Evolutionary conservation across 31 red algal species (phyloP).

Genomic region (Bonnemaisonia californica): DNA sequence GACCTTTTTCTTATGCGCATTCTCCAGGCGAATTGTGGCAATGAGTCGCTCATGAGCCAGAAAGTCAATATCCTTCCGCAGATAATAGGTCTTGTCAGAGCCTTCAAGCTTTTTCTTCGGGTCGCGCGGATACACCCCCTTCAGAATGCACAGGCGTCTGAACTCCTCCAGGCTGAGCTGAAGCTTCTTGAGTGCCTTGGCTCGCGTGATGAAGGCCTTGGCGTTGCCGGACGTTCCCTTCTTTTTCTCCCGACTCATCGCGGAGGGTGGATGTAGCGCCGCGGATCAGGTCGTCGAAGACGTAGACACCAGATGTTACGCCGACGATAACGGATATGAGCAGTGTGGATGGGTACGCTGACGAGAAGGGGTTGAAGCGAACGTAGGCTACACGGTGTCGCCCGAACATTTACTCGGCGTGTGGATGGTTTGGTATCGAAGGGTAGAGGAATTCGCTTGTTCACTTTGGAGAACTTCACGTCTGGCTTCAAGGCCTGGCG

Average conservation of each 20-base stretch:
- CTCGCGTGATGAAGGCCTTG: constrained; percentile 82
- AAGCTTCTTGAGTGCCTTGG: constrained; percentile 89
- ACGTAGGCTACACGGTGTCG: constrained; percentile 30
- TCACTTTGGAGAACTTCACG: no score
- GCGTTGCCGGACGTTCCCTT: constrained; percentile 87
- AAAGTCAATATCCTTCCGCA: constrained; percentile 94
- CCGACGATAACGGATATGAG: constrained; percentile 41
- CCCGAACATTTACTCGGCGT: not conserved
- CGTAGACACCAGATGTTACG: constrained; percentile 55
- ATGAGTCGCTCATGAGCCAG: constrained; percentile 94
- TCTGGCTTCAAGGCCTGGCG: no score
- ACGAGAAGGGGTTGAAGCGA: constrained; percentile 39
- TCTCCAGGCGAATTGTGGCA: constrained; percentile 69
- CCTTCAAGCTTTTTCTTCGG: constrained; percentile 92
- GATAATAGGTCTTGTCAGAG: constrained; percentile 88
- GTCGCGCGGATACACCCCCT: constrained; percentile 94
- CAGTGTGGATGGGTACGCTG: constrained; percentile 22
- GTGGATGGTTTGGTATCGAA: no score
- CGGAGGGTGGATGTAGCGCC: constrained; percentile 21
- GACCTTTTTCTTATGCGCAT: constrained; percentile 73
- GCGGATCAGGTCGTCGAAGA: constrained; percentile 68
- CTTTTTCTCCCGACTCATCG: constrained; percentile 84
- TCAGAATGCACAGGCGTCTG: constrained; percentile 93
- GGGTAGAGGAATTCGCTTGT: no score
- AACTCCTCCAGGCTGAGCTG: constrained; percentile 86